A percentile compares a stretch with the other conserved stretches of the same genome.
phyloP scores from a whole-genome alignment of 768 basidiomycete genomes.

The Mycena albidolilacea region DNA sequence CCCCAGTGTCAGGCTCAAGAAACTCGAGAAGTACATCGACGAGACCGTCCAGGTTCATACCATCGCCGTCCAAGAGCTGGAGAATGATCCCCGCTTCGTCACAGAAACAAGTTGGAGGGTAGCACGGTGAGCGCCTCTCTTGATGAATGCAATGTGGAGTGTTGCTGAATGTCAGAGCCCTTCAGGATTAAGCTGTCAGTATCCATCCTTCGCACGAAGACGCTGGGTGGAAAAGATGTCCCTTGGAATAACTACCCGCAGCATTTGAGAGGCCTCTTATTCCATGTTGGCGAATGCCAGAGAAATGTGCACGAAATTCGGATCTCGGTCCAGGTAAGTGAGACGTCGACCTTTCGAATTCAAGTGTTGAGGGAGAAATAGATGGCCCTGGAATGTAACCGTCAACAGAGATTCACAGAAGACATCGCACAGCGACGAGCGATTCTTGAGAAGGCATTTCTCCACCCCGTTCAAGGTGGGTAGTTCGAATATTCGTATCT shows the following conservation, averaged over 20 bases:
- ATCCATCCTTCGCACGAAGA: constrained; percentile 19
- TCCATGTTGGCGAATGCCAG: not conserved
- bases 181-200: constrained; percentile 12
- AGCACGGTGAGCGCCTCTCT: too few relatives aligned
- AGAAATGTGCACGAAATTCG: not conserved
- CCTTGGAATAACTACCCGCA: constrained; percentile 5
- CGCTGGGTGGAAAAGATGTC: constrained; percentile 4
- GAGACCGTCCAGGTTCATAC: constrained; percentile 17
- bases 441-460: constrained; percentile 17
- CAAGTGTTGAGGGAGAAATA: too few relatives aligned
- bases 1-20: constrained; percentile 21
- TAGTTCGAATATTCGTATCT: too few relatives aligned
- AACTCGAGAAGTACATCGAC: constrained; percentile 16
- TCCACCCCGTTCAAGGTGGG: not conserved
- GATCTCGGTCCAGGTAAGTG: not conserved
- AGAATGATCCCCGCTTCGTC: too few relatives aligned
- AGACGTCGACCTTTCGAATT: not conserved
- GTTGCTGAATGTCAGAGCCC: not conserved
- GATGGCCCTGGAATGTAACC: constrained; percentile 20
- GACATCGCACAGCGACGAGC: constrained; percentile 16
- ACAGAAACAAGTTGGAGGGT: too few relatives aligned
- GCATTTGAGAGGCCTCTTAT: constrained; percentile 11
- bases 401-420: constrained; percentile 20
- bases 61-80: constrained; percentile 11
- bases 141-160: too few relatives aligned